phyloP scores from a whole-genome alignment of 805 yeast species.

The Diddensiella caesifluorescens region DNA sequence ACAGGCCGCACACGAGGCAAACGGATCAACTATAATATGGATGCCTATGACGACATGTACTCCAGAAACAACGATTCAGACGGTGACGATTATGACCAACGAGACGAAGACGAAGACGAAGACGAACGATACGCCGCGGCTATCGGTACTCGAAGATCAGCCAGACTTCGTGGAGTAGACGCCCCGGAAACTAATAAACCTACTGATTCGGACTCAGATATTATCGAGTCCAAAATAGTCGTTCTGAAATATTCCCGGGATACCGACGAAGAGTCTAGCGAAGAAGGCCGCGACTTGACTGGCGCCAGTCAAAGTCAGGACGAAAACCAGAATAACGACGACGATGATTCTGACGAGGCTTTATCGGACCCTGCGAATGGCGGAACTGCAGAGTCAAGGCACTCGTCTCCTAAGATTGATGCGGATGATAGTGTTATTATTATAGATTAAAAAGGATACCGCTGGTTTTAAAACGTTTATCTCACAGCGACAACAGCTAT shows the following conservation, averaged over 20 bases:
- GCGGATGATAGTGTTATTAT: no score
- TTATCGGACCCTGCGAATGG: no score
- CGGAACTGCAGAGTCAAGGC: no score
- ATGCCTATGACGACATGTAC: constrained; percentile 15
- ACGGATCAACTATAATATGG: constrained; percentile 26
- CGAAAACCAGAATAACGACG: no score
- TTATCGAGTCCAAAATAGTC: constrained; percentile 4
- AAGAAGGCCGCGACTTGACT: no score
- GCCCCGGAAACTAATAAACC: background rate
- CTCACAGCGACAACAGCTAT: background rate
- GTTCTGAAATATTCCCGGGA: constrained; percentile 5
- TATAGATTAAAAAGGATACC: no score
- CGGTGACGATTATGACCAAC: constrained; percentile 12
- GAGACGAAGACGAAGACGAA: constrained; percentile 5
- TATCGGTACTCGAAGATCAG: constrained; percentile 13
- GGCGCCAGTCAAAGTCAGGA: no score
- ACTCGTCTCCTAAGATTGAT: no score
- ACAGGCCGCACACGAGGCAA: constrained; percentile 31
- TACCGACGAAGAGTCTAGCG: no score
- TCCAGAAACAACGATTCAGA: background rate
- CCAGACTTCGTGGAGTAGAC: constrained; percentile 10
- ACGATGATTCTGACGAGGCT: no score
- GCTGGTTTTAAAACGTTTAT: no score
- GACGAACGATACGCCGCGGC: background rate
- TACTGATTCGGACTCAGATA: background rate